phyloP scores from a whole-genome alignment of 176 grass and related monocot genomes.

The Zizania latifolia region DNA sequence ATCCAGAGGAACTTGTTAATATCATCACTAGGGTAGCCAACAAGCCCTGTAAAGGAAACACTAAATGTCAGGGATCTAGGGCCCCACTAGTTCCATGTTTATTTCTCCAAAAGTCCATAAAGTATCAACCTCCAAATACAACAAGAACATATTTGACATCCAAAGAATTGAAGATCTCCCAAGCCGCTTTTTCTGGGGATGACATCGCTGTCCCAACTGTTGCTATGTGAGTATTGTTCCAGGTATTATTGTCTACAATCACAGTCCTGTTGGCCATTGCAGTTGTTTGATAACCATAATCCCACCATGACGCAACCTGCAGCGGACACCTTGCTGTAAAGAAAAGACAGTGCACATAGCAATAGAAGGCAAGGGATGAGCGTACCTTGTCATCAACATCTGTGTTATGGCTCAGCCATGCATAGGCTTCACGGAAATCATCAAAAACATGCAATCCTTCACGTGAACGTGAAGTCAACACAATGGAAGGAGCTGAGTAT shows the following conservation, averaged over 20 bases:
- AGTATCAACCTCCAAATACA: slow-evolving; percentile 85
- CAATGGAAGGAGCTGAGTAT: slow-evolving; percentile 96
- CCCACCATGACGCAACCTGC: slow-evolving; percentile 99
- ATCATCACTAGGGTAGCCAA: slow-evolving; percentile 98
- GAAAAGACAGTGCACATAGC: not conserved
- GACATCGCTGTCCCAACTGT: slow-evolving; percentile 99
- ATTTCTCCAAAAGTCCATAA: not conserved
- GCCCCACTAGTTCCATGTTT: not conserved
- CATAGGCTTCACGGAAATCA: slow-evolving; percentile 99
- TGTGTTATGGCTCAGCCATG: slow-evolving; percentile 96
- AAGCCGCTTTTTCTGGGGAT: slow-evolving; percentile 94
- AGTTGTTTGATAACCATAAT: slow-evolving; percentile 99
- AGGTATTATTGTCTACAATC: slow-evolving; percentile 99
- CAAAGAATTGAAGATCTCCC: slow-evolving; percentile 96
- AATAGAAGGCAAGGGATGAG: not conserved
- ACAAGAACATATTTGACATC: slow-evolving; percentile 99
- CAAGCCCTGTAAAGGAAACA: slow-evolving; percentile 75
- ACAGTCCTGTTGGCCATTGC: slow-evolving; percentile 99
- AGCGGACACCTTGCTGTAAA: slow-evolving; percentile 24
- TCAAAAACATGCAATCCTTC: slow-evolving; percentile 99
- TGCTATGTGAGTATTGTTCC: slow-evolving; percentile 99
- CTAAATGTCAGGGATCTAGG: slow-evolving; percentile 20
- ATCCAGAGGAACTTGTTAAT: slow-evolving; percentile 99
- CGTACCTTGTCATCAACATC: slow-evolving; percentile 96
- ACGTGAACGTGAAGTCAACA: slow-evolving; percentile 79